Percentiles rank a stretch among this genome's conserved stretches.
Evolutionary conservation across 1,284 basidiomycete species (phyloP).

Genomic region (Fomitopsis schrenkii): DNA sequence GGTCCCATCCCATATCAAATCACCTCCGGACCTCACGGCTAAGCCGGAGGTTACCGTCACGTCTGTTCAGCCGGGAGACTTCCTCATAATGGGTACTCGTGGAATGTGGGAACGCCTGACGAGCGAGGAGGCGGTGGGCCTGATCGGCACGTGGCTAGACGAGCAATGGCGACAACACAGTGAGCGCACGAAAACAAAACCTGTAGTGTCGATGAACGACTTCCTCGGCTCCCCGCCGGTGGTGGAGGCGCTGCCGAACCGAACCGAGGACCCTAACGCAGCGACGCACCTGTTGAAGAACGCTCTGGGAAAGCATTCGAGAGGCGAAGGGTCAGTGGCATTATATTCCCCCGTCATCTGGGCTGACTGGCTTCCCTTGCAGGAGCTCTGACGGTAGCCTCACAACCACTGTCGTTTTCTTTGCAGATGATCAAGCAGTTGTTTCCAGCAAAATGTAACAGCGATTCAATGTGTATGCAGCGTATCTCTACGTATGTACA

Average conservation of each 20-base stretch:
- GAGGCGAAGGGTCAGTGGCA: conserved; percentile 38
- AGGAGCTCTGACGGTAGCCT: conserved; percentile 20
- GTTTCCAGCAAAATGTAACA: too few relatives aligned
- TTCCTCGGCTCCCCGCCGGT: background rate
- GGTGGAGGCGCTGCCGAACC: background rate
- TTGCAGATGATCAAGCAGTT: conserved; percentile 10
- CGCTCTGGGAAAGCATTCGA: conserved; percentile 44
- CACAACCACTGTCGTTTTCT: conserved; percentile 23
- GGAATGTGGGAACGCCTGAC: conserved; percentile 57
- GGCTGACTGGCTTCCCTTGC: background rate
- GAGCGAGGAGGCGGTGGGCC: conserved; percentile 55
- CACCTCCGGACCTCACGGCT: conserved; percentile 54
- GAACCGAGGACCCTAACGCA: conserved; percentile 40
- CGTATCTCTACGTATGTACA: background rate
- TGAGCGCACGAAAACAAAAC: background rate
- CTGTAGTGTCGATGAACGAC: background rate
- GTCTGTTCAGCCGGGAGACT: conserved; percentile 42
- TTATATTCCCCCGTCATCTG: conserved; percentile 28
- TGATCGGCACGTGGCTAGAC: conserved; percentile 46
- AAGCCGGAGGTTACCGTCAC: conserved; percentile 46
- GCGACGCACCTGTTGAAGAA: conserved; percentile 56
- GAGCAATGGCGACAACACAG: conserved; percentile 12
- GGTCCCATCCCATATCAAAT: conserved; percentile 27
- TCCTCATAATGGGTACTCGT: conserved; percentile 53
- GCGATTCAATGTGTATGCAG: background rate